These are phyloP conservation scores for Tetrahymena thermophila DNA, from an alignment of 73 alveolate species.

Conservation along the genomic window DNA sequence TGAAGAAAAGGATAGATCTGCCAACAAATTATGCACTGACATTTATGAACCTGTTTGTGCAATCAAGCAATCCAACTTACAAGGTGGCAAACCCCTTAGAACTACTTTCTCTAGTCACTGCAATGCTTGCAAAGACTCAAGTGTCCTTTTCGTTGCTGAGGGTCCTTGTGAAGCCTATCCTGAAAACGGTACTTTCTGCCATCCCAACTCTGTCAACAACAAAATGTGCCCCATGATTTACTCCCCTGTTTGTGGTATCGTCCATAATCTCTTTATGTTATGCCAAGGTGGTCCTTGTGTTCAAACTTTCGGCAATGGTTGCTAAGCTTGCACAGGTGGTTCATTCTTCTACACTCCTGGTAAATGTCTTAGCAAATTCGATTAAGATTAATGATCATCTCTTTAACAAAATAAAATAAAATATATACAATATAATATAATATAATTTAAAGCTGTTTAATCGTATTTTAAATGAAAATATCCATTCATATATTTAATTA, in stretches of 20 bases:
- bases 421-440: too few species aligned
- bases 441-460: not conserved
- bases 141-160: not conserved
- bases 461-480: not conserved
- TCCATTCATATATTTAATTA: not conserved
- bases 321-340: not conserved
- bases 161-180: not conserved
- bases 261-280: not conserved
- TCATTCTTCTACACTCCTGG: not conserved
- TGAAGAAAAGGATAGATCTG: not conserved
- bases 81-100: not conserved
- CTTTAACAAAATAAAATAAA: too few species aligned
- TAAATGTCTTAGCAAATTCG: not conserved
- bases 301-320: not conserved
- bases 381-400: not conserved
- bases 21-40: not conserved
- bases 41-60: not conserved
- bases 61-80: not conserved
- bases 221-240: not conserved
- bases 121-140: not conserved
- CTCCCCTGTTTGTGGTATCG: not conserved
- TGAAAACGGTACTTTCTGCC: not conserved
- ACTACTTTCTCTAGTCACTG: not conserved
- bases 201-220: not conserved
- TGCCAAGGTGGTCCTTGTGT: conserved; percentile 2